Evolutionary conservation across 1,284 basidiomycete genomes (phyloP), one percentile per base, ranked within the genome.

Genomic region (Ustilago loliicola): DNA sequence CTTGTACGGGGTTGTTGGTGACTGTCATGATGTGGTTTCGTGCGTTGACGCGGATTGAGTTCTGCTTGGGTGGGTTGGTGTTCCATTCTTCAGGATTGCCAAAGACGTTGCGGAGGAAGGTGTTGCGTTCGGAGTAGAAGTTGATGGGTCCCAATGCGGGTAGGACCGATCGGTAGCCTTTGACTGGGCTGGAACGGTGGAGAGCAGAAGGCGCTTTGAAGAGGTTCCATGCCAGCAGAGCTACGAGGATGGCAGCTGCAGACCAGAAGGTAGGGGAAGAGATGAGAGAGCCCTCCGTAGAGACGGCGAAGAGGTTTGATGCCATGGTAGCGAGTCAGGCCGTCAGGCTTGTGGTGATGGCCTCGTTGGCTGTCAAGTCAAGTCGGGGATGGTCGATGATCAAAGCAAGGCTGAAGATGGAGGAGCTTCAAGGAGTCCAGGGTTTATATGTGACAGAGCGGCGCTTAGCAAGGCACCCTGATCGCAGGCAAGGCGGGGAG

Each of bases 1-100:
- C 78, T 19, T 61, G 25, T 13, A 36, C 25, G 10, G 68, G 60
- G 42, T 77, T 64, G 66, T 68, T 71, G 52, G 60, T 61, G 54
- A 77, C 53, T 32, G 72, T 77, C 60, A 80, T 56, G 69, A 80
- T 57, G 57, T 77, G 67, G 32, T 40, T 38, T 13, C 72, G 54
- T 10, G 66, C 61, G 55, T 72, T 80, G 68, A 74, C 52, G 13
- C 74, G 67, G 7, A 70, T 47, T 1, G 64, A 62, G 32, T 36
- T 51, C 23, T 68, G 61, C 29, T 67, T 67, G 48, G 72, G 72
- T 11, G 69, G 74, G 1, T 47, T 47, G 6, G 29, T 17, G 21
- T 67, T n/a, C 62, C 68, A 74, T n/a, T 25, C 32, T 50, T 80
- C 74, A 0, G 78, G 74, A 48, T 80, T 61, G 53, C 78, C 78